Base-by-base conservation (phyloP, 169 alveolate genomes). In the Blepharisma undulans region DNA sequence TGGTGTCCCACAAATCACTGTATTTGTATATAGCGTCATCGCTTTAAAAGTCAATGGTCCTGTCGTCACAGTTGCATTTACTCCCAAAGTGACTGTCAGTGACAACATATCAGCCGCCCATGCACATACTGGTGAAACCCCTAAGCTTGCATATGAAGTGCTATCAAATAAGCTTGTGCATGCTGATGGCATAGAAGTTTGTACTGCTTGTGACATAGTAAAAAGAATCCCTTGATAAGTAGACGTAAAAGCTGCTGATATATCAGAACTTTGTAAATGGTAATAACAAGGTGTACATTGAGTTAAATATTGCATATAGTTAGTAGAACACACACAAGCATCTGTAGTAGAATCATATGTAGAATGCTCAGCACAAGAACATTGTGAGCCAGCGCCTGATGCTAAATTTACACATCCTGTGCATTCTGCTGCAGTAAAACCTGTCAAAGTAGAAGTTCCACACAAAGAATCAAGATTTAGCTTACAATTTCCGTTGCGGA, bases 231-330 rank as follows among this genome's bases (percentile, higher is more conserved):
- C 25, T 32, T 25, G 74, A 60, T 82, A 82, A 19, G 33, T 72
- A 32, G 33, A 72, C 5, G 89, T 32, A 59, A 82, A 82, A 0
- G 2, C 8, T 16, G 71, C 89, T 36, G 33, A 25, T 22, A 82
- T 22, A 30, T 82, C 89, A 22, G 78, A n/a, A 22, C 16, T n/a
- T 82, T 82, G 89, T 36, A 82, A 22, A 22, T 22, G 89, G 32
- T 82, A 82, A 59, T n/a, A 48, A 60, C 89, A 82, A 82, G 89
- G 89, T 12, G 60, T 30, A 30, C 89, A 82, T 30, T 82, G 76
- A 21, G 29, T 78, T 29, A 27, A 21, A 32, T 27, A 78, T 14
- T 27, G 34, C 34, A 36, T 78, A 32, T 78, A 78, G 34, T 22
- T 32, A 21, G 34, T 21, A 29, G 34, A 21, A 22, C 86, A 78